Conservation (phyloP, 2,329 filamentous ascomycete species). For the Neodidymelliopsis sp. region DNA sequence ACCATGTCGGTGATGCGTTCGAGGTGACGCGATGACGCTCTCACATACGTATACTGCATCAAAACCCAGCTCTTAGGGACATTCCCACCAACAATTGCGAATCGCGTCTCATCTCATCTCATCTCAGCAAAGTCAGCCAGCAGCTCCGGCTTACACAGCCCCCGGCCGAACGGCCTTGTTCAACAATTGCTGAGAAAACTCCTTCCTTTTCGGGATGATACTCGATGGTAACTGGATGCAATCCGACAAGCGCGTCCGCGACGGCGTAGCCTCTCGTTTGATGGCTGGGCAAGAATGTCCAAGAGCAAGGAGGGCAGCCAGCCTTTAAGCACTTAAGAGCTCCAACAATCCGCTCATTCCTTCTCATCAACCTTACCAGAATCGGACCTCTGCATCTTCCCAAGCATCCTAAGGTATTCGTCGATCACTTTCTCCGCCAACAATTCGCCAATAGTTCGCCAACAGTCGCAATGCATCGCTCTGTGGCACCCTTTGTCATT, state of each 20-base stretch:
- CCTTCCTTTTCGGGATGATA: constrained; percentile 7
- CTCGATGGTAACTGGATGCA: background rate
- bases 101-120: too few species aligned
- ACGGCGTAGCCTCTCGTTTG: background rate
- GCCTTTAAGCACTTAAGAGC: constrained; percentile 3
- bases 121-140: constrained; percentile 1
- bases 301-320: background rate
- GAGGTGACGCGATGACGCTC: background rate
- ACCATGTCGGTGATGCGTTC: background rate
- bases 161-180: background rate
- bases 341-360: constrained; percentile 1
- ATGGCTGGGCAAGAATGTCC: constrained; percentile 9
- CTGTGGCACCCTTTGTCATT: background rate
- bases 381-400: background rate
- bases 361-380: background rate
- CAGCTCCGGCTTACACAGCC: constrained; percentile 10
- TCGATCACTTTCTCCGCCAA: too few species aligned
- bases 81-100: too few species aligned
- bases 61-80: background rate
- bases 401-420: too few species aligned
- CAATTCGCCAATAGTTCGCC: background rate
- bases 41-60: background rate
- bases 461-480: background rate
- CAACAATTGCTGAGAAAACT: background rate
- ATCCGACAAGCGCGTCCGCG: background rate